phyloP scores from a whole-genome alignment of 2,329 filamentous ascomycete genomes.

The Zymoseptoria crescenta region DNA sequence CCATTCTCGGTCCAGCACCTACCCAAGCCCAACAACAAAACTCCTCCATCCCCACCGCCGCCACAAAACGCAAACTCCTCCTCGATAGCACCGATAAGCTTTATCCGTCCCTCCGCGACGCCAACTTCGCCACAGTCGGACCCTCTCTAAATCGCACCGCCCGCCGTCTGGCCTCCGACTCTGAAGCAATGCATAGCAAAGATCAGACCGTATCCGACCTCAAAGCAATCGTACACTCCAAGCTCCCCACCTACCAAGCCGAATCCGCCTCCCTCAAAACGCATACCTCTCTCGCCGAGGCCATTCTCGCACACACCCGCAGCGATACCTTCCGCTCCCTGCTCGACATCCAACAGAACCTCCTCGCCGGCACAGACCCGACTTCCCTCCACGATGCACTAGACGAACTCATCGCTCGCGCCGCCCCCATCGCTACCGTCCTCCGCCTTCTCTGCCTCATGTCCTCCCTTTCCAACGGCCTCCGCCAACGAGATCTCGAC shows the following conservation, averaged over 20 bases:
- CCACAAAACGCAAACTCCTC: conserved; percentile 73
- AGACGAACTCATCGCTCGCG: conserved; percentile 87
- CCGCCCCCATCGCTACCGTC: conserved; percentile 71
- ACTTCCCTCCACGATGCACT: conserved; percentile 83
- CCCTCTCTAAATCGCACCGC: conserved; percentile 84
- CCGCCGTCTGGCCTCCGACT: conserved; percentile 74
- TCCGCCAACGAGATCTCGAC: conserved; percentile 83
- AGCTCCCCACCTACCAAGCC: conserved; percentile 82
- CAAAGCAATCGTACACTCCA: conserved; percentile 79
- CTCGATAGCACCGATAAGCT: conserved; percentile 85
- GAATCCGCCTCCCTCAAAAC: conserved; percentile 89
- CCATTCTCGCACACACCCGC: conserved; percentile 87
- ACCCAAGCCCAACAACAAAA: conserved; percentile 35
- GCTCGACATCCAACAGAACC: conserved; percentile 90
- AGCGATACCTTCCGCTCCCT: conserved; percentile 82
- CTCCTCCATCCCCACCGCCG: conserved; percentile 43
- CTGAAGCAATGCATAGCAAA: conserved; percentile 71
- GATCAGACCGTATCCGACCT: conserved; percentile 86
- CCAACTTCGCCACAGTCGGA: conserved; percentile 93
- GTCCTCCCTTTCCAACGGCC: conserved; percentile 79
- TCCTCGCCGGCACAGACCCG: conserved; percentile 83
- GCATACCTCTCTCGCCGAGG: conserved; percentile 86
- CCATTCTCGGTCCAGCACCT: conserved; percentile 66
- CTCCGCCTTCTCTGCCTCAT: conserved; percentile 83
- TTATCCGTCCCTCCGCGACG: conserved; percentile 78